Evolutionary conservation across 2,329 filamentous ascomycete genomes (phyloP).

Genomic region (Ceratocystis albifundus): DNA sequence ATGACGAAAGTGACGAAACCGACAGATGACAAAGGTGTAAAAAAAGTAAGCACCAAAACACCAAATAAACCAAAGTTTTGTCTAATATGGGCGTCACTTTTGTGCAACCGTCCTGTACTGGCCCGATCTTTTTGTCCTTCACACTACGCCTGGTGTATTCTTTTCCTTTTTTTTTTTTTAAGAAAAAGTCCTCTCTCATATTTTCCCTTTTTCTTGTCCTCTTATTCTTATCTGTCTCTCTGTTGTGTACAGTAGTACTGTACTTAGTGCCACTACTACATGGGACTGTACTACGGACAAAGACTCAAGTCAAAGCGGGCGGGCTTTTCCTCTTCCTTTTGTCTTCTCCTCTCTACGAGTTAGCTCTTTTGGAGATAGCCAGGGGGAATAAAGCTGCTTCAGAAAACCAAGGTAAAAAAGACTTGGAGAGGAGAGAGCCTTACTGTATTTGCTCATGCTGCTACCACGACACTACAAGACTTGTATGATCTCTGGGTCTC

Average conservation of each 20-base stretch:
- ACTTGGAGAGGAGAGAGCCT: too few species aligned
- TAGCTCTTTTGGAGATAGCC: conserved; percentile 4
- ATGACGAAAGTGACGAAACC: not conserved
- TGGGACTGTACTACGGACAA: conserved; percentile 6
- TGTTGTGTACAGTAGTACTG: not conserved
- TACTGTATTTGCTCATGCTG: too few species aligned
- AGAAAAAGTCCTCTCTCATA: not conserved
- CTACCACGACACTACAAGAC: not conserved
- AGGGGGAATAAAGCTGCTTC: not conserved
- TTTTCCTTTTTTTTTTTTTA: too few species aligned
- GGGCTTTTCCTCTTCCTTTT: not conserved
- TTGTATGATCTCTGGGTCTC: conserved; percentile 9
- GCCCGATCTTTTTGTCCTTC: not conserved
- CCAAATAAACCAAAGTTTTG: not conserved
- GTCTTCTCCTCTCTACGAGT: not conserved
- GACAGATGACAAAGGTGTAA: not conserved
- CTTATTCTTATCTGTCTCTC: not conserved
- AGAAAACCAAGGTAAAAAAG: not conserved
- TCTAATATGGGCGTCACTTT: not conserved
- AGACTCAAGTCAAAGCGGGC: not conserved
- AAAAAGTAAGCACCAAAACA: not conserved
- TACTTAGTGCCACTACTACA: not conserved
- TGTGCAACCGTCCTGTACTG: not conserved
- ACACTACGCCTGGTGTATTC: too few species aligned
- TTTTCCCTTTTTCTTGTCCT: not conserved